phyloP scores from a whole-genome alignment of 225 moss, liverwort and hornwort genomes.

The Polytrichum commune region DNA sequence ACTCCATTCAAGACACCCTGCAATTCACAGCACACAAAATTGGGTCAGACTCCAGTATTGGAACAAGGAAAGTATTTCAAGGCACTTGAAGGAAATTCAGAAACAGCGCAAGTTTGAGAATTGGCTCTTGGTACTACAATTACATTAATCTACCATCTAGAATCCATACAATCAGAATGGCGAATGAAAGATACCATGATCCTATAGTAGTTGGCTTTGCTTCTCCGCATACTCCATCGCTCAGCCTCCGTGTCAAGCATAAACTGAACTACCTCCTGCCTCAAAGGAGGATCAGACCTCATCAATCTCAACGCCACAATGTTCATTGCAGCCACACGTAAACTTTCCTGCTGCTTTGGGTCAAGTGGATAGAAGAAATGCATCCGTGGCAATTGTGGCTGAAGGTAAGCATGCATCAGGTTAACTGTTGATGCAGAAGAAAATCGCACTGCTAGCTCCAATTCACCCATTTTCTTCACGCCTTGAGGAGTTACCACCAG shows the following conservation, averaged over 20 bases:
- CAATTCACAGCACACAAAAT: background rate
- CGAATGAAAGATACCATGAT: slow-evolving; percentile 55
- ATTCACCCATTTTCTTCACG: slow-evolving; percentile 91
- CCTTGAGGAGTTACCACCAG: slow-evolving; percentile 88
- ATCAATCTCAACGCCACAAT: slow-evolving; percentile 81
- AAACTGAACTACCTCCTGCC: slow-evolving; percentile 84
- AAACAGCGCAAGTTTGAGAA: too few relatives aligned
- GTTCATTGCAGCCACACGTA: slow-evolving; percentile 93
- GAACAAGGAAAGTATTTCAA: too few relatives aligned
- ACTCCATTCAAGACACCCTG: slow-evolving; percentile 83
- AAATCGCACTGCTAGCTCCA: slow-evolving; percentile 77
- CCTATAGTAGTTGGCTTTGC: slow-evolving; percentile 88
- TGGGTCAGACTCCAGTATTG: too few relatives aligned
- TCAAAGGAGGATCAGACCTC: slow-evolving; percentile 75
- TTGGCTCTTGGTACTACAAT: too few relatives aligned
- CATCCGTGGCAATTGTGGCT: slow-evolving; percentile 81
- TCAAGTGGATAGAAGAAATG: slow-evolving; percentile 84
- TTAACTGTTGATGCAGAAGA: slow-evolving; percentile 67
- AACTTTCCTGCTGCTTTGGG: slow-evolving; percentile 45
- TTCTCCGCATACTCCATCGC: slow-evolving; percentile 98
- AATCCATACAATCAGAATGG: background rate
- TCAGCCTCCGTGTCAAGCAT: slow-evolving; percentile 85
- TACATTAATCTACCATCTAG: too few relatives aligned
- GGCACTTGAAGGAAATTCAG: too few relatives aligned
- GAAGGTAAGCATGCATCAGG: slow-evolving; percentile 76